A percentile compares a stretch with the other conserved stretches of the same genome.
Evolutionary conservation across 2,329 filamentous ascomycete species (phyloP).

Genomic region (Venturiaceae sp.): DNA sequence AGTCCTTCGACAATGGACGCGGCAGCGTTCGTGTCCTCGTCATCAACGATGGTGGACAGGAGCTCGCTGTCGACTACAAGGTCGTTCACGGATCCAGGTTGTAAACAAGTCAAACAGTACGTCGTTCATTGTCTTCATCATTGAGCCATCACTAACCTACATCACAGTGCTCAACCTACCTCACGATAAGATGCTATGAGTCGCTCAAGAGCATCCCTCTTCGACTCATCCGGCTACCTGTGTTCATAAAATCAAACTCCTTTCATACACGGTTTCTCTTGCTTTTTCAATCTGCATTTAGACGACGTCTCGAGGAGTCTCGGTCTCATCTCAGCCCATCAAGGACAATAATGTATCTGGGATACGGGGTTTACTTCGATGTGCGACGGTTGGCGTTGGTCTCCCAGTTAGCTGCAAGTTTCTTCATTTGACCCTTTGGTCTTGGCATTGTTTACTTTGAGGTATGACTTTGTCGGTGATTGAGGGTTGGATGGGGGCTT

Average conservation of each 20-base stretch:
- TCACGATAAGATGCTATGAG: not conserved
- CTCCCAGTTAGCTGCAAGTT: not conserved
- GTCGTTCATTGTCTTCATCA: not conserved
- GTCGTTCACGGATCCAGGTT: constrained; percentile 73
- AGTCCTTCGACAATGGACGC: constrained; percentile 82
- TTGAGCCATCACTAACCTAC: not conserved
- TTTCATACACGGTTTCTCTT: constrained; percentile 8
- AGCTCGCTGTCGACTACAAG: constrained; percentile 99
- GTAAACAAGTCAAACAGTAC: constrained; percentile 27
- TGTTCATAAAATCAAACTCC: constrained; percentile 24
- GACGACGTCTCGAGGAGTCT: constrained; percentile 5
- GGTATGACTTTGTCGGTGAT: not conserved
- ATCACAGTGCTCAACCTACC: not conserved
- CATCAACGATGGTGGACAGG: constrained; percentile 83
- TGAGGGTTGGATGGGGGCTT: not conserved
- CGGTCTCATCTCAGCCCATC: not conserved
- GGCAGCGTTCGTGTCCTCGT: constrained; percentile 92
- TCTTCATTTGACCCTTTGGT: not conserved
- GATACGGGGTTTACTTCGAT: not conserved
- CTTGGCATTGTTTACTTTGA: not conserved
- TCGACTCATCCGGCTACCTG: constrained; percentile 13
- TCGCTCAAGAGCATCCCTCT: not conserved
- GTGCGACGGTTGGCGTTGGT: not conserved
- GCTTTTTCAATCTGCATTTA: not conserved
- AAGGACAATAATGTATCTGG: not conserved